These are phyloP conservation scores for Fusarium oligoseptatum DNA, from an alignment of 2,329 filamentous ascomycete species.

Conservation along the genomic window DNA sequence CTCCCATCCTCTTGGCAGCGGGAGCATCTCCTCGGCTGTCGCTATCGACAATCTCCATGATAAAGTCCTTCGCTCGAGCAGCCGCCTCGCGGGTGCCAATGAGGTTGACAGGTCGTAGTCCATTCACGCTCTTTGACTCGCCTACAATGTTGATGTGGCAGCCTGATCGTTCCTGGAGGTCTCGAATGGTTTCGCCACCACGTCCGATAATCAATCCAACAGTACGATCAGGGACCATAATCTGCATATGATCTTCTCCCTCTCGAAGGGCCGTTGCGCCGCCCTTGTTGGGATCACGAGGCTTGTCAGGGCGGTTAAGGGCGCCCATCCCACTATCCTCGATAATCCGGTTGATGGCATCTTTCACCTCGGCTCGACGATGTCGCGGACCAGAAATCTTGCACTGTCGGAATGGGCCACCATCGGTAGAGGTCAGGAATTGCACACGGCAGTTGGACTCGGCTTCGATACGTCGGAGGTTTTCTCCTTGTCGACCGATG, in stretches of 20 bases:
- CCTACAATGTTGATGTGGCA: slow-evolving; percentile 96
- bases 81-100: slow-evolving; percentile 84
- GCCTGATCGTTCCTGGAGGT: slow-evolving; percentile 90
- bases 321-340: slow-evolving; percentile 76
- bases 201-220: slow-evolving; percentile 95
- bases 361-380: slow-evolving; percentile 81
- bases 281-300: slow-evolving; percentile 55
- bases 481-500: slow-evolving; percentile 91
- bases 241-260: slow-evolving; percentile 88
- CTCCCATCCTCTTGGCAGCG: slow-evolving; percentile 44
- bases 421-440: slow-evolving; percentile 83
- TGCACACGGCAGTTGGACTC: slow-evolving; percentile 89
- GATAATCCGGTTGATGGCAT: slow-evolving; percentile 88
- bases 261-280: slow-evolving; percentile 72
- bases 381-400: slow-evolving; percentile 83
- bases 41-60: slow-evolving; percentile 94
- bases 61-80: slow-evolving; percentile 84
- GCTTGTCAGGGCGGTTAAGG: slow-evolving; percentile 59
- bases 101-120: slow-evolving; percentile 88
- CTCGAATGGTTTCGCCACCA: slow-evolving; percentile 91
- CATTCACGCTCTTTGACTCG: slow-evolving; percentile 93
- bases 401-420: slow-evolving; percentile 82
- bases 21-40: slow-evolving; percentile 75
- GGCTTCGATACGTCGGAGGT: slow-evolving; percentile 84
- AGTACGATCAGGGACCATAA: slow-evolving; percentile 94